Base-by-base conservation (phyloP, 208 protist species). In the Zelonia costaricensis region DNA sequence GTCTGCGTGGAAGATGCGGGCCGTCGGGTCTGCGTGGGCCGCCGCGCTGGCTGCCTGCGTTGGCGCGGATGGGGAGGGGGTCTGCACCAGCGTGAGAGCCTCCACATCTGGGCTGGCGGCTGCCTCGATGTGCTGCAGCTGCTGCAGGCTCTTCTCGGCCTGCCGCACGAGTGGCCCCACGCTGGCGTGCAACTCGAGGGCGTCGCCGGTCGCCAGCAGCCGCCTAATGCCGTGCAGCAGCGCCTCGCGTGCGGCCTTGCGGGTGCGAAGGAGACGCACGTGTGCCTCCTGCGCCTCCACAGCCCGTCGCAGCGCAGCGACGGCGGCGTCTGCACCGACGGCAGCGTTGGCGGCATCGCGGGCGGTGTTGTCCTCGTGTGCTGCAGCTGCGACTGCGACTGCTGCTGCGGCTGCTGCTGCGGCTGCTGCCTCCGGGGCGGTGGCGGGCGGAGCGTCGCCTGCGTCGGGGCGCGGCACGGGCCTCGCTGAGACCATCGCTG, bases 261-360 rank as follows among this genome's bases (percentile, higher is more conserved):
- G 64, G 12, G 38, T 33, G 5, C 68, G 61, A 38, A 79, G 67
- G 33, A 72, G 51, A 25, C 52, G 43, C 22, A 82, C 73, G 27
- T 67, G 45, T 4, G 62, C 25, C 55, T 74, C 68, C 45, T 82
- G 70, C 15, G 39, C 42, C 15, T 62, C 62, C 31, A 82, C 65
- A 10, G 57, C 59, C 20, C 33, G 40, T 25, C 62, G 55, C 4
- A 80, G 56, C 5, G 46, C 63, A 27, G 52, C 42, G 1, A 76
- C 49, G 8, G 45, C 16, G 13, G 46, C 42, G 9, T n/a, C 16
- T 12, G 42, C 57, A 3, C 4, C 20, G 13, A 10, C 47, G 28
- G 30, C 25, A 6, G 40, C 35, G 31, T 57, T 39, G 23, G 15
- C 13, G 22, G 25, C n/a, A 23, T 20, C 35, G 38, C 8, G 51